phyloP scores from a whole-genome alignment of 352 stramenopile species.

The Pythium utonaiense region DNA sequence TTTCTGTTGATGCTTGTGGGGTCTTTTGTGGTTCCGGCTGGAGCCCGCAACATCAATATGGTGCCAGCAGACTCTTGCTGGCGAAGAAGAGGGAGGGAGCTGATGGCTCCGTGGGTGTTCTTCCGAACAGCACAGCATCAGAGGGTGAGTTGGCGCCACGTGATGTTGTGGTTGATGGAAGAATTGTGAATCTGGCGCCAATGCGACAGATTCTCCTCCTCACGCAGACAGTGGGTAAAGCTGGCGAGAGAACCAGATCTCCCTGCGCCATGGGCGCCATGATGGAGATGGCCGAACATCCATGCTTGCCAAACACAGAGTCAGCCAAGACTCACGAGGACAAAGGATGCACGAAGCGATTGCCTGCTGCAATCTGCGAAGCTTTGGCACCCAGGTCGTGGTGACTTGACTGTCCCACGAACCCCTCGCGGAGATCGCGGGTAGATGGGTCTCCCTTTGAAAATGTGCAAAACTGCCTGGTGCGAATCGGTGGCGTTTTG shows the following conservation, averaged over 20 bases:
- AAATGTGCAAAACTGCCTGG: neutral
- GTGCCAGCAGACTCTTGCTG: too few relatives aligned
- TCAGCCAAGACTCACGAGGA: neutral
- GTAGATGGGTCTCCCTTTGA: conserved; percentile 6
- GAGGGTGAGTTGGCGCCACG: conserved; percentile 17
- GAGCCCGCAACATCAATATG: too few relatives aligned
- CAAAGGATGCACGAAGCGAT: neutral
- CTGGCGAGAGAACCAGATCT: conserved; percentile 7
- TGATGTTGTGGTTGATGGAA: conserved; percentile 6
- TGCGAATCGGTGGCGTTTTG: neutral
- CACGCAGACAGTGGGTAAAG: conserved; percentile 9
- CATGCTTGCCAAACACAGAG: conserved; percentile 11
- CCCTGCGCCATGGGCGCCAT: too few relatives aligned
- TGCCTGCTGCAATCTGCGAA: conserved; percentile 1
- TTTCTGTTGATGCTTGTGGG: too few relatives aligned
- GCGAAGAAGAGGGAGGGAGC: too few relatives aligned
- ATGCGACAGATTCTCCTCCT: conserved; percentile 12
- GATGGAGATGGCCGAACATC: conserved; percentile 6
- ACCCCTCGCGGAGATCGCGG: neutral
- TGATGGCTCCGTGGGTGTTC: conserved; percentile 1
- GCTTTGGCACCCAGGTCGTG: conserved; percentile 4
- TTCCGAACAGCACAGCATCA: neutral
- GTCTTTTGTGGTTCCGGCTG: too few relatives aligned
- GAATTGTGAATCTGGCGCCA: conserved; percentile 17
- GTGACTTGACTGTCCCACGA: conserved; percentile 14